These are phyloP conservation scores for Hypericum androsaemum DNA, from an alignment of 345 rosid species.

Conservation along the genomic window DNA sequence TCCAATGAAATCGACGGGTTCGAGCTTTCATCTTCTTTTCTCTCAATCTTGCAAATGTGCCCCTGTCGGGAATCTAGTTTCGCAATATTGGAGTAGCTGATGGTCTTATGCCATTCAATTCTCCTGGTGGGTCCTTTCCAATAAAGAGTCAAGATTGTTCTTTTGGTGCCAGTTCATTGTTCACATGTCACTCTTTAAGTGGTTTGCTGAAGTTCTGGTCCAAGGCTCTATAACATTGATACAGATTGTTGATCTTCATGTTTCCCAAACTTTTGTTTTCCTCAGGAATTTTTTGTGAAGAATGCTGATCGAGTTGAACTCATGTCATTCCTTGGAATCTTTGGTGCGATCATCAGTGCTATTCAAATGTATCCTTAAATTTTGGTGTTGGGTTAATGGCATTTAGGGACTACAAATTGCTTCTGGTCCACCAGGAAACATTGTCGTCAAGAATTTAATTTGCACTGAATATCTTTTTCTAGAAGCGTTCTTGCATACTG, in stretches of 20 bases:
- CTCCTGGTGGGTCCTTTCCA: too few relatives aligned
- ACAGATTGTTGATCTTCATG: neutral
- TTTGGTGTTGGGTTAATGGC: slow-evolving; percentile 4
- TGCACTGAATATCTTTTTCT: neutral
- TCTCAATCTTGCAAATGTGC: too few relatives aligned
- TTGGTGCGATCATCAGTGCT: slow-evolving; percentile 70
- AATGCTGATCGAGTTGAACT: slow-evolving; percentile 73
- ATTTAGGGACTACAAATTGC: neutral
- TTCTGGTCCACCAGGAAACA: neutral
- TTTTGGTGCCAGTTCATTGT: too few relatives aligned
- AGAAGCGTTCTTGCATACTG: neutral
- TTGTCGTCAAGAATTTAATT: neutral
- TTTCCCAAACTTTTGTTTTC: neutral
- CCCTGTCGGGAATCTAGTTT: too few relatives aligned
- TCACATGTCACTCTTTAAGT: too few relatives aligned
- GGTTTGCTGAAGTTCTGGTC: too few relatives aligned
- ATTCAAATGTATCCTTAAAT: slow-evolving; percentile 83
- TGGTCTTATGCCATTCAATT: too few relatives aligned
- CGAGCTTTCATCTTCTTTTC: too few relatives aligned
- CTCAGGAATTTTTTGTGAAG: slow-evolving; percentile 51
- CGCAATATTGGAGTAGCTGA: too few relatives aligned
- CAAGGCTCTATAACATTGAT: neutral
- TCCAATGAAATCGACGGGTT: too few relatives aligned
- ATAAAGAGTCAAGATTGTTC: too few relatives aligned
- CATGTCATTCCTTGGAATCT: slow-evolving; percentile 68